Base-by-base conservation (phyloP, 148 eudicot genomes). In the Arctostaphylos glauca region DNA sequence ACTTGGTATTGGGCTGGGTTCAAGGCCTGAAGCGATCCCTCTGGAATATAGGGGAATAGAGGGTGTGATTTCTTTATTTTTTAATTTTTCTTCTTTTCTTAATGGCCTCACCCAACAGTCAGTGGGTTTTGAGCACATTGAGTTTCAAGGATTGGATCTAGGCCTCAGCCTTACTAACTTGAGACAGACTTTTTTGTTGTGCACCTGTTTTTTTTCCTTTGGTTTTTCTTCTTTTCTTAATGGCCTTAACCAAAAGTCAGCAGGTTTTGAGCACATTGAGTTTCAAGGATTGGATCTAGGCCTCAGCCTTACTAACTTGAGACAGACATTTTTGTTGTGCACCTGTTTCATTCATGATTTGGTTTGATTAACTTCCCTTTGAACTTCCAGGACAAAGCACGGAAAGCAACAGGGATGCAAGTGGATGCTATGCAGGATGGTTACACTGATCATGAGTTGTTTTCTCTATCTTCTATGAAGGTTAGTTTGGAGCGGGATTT, bases 401-500 rank as follows among this genome's bases (percentile, higher is more conserved):
- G 98, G 74, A 95, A 94, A 84, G 93, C 91, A 60, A 83, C 90
- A 21, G 98, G 98, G 77, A 87, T 84, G 89, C 98, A 94, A 80
- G 87, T 90, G 81, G 98, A 95, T 89, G 98, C 93, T 62, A 77
- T 86, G 48, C 86, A 85, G 79, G 98, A 95, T 92, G 92, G 93
- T 78, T 92, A 91, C 87, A 84, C 80, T 71, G 98, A 95, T 87
- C 83, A 84, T 75, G 98, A 95, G 58, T 77, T 95, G 89, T 95
- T 95, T 83, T 90, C 96, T 79, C 88, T 95, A 75, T 86, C 93
- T 58, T 88, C 98, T 58, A 94, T 95, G 53, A 94, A 95, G 98
- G 98, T 94, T 68, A 77, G 86, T 54, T 85, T 49, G 58, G 83
- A 56, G 19, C 74, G 67, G 59, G 73, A 12, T 43, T 53, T 59